These are phyloP conservation scores for Fraxinus latifolia DNA, from an alignment of 305 asterid genomes.

Conservation along the genomic window DNA sequence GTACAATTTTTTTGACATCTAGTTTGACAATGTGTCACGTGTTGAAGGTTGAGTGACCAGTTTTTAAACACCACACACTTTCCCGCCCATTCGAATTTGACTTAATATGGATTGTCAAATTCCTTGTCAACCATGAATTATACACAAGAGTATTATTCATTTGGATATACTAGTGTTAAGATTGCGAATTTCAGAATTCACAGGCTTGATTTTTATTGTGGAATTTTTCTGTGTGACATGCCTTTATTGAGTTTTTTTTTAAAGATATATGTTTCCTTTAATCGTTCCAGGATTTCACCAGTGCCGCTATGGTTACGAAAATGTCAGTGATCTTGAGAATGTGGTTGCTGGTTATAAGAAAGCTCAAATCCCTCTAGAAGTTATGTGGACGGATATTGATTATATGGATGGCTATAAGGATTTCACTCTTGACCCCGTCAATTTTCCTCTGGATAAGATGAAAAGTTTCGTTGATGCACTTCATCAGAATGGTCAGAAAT, in stretches of 20 bases:
- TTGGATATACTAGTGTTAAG: neutral
- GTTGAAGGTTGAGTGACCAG: too few relatives aligned
- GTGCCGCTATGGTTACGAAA: slow-evolving; percentile 71
- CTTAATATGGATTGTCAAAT: too few relatives aligned
- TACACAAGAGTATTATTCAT: neutral
- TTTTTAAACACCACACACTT: too few relatives aligned
- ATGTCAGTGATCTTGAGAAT: slow-evolving; percentile 53
- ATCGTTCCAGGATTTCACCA: slow-evolving; percentile 70
- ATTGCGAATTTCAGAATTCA: neutral
- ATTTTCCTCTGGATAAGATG: slow-evolving; percentile 62
- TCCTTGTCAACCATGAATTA: too few relatives aligned
- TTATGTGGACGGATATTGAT: slow-evolving; percentile 94
- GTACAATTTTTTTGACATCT: too few relatives aligned
- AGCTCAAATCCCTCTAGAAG: slow-evolving; percentile 75
- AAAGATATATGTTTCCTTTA: neutral
- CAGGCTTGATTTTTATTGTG: neutral
- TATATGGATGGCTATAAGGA: slow-evolving; percentile 87
- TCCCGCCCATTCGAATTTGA: too few relatives aligned
- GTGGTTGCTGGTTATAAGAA: slow-evolving; percentile 69
- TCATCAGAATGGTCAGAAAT: slow-evolving; percentile 66
- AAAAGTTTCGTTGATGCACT: slow-evolving; percentile 50
- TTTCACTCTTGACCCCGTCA: slow-evolving; percentile 79
- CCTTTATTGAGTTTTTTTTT: neutral
- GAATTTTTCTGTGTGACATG: neutral
- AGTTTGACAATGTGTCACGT: too few relatives aligned